Percentiles rank a stretch among this genome's conserved stretches.
phyloP scores from a whole-genome alignment of 805 yeast species.

The Cyberlindnera euphorbiiphila region DNA sequence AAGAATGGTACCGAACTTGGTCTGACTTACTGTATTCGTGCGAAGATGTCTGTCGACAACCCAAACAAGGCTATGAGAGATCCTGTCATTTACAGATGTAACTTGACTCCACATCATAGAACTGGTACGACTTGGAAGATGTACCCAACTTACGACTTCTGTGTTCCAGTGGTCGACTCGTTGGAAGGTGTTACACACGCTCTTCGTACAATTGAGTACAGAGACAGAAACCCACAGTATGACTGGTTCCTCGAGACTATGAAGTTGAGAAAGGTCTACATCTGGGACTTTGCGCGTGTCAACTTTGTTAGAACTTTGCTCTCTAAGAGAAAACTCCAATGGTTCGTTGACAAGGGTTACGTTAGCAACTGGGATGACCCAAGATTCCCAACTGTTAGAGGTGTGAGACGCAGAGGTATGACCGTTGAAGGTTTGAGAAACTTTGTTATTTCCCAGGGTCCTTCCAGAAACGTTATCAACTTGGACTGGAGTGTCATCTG shows the following conservation, averaged over 20 bases:
- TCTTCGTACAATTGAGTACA: slow-evolving; percentile 94
- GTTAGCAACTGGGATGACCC: slow-evolving; percentile 97
- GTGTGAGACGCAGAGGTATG: slow-evolving; percentile 99
- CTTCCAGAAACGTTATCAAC: slow-evolving; percentile 94
- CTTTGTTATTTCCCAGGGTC: slow-evolving; percentile 94
- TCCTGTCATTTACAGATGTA: slow-evolving; percentile 97
- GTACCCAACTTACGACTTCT: slow-evolving; percentile 98
- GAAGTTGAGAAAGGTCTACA: slow-evolving; percentile 83
- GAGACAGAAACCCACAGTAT: slow-evolving; percentile 98
- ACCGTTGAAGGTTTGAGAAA: slow-evolving; percentile 94
- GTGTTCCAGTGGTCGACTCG: slow-evolving; percentile 95
- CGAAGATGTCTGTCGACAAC: slow-evolving; percentile 90
- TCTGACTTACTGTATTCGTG: slow-evolving; percentile 88
- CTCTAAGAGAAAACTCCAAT: slow-evolving; percentile 96
- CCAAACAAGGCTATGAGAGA: slow-evolving; percentile 94
- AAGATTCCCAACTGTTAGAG: slow-evolving; percentile 98
- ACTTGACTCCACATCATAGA: slow-evolving; percentile 96
- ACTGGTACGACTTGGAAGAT: slow-evolving; percentile 92
- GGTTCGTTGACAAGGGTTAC: slow-evolving; percentile 92
- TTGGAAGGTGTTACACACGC: slow-evolving; percentile 98
- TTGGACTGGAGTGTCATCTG: slow-evolving; percentile 97
- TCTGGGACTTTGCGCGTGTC: slow-evolving; percentile 98
- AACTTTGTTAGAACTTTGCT: slow-evolving; percentile 94
- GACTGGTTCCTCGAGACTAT: slow-evolving; percentile 90
- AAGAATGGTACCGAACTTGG: slow-evolving; percentile 92